Percentiles rank a stretch among this genome's conserved stretches.
Conservation (phyloP, 768 basidiomycete genomes). For the Lentinula boryana region DNA sequence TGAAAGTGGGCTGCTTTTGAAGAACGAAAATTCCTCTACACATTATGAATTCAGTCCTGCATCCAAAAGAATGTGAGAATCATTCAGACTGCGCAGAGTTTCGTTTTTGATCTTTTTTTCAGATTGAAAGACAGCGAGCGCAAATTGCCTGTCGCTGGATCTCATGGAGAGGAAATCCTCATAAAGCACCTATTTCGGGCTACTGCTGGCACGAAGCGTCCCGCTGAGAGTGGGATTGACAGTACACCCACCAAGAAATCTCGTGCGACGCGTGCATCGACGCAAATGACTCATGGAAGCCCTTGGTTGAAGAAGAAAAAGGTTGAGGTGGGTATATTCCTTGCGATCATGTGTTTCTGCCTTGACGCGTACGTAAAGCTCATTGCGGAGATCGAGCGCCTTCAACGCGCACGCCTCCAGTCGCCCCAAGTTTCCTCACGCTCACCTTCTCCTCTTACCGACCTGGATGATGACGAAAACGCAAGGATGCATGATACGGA, state of each 20-base stretch:
- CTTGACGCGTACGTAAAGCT: neutral
- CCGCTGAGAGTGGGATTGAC: neutral
- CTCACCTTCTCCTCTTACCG: slow-evolving; percentile 1
- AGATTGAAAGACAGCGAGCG: neutral
- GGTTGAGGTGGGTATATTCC: neutral
- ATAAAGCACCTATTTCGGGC: neutral
- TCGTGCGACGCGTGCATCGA: neutral
- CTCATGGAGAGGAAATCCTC: neutral
- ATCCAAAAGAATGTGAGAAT: neutral
- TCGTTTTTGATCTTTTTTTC: neutral
- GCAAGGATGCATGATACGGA: neutral
- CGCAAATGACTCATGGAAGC: neutral
- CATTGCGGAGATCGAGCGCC: neutral
- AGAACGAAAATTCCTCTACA: neutral
- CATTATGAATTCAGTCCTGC: neutral
- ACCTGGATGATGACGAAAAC: neutral
- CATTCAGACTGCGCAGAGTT: neutral
- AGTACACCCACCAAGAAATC: neutral
- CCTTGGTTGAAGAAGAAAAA: neutral
- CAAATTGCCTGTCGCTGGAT: neutral
- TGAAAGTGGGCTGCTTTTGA: neutral
- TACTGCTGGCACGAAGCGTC: neutral
- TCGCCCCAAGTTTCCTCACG: neutral
- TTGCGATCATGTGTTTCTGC: neutral
- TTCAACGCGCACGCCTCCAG: neutral